Base-by-base conservation (phyloP, 176 grass and related monocot genomes). In the Alopecurus myosuroides region DNA sequence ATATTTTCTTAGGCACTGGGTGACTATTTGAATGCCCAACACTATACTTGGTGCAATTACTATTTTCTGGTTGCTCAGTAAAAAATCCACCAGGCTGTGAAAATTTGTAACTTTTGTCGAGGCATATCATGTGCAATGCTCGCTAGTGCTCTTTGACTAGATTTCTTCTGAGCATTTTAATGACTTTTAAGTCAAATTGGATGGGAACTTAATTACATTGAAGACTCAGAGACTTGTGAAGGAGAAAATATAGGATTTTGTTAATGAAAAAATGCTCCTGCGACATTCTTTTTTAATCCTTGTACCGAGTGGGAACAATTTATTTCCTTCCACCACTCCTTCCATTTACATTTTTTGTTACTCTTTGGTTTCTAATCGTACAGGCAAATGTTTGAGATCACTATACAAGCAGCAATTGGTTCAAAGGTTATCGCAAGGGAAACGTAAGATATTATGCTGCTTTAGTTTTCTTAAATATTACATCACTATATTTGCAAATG, bases 341-440 rank as follows among this genome's bases (percentile, higher is more conserved):
- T 60, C 30, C 40, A 39, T 34, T 73, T 69, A 41, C 0, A 11
- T 69, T 69, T 10, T 28, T 22, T 46, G 58, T 34, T 8, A 71
- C 61, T 23, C 31, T 63, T 78, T 84, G 45, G 23, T 76, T 10
- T 70, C 36, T 63, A 13, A 1, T 71, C 45, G 69, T 88, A 44
- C 87, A 98, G 96, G 87, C 96, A 98, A 89, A 95, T 98, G 96
- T 98, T 98, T 87, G 96, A 98, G 89, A 98, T 95, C 82, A 95
- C 93, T 49, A 95, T 98, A 89, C 96, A 98, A 85, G 96, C 96
- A 46, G 93, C 96, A 86, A 82, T 98, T 75, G 96, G 96, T 87
- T 98, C 96, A 63, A 98, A 95, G 73, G 40, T 98, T 86, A 80
- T 98, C 15, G 91, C 96, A 61, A 92, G 96, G 52, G 96, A 98